Evolutionary conservation across 1,284 basidiomycete species (phyloP), one percentile per base, ranked within the genome.

Genomic region (Grifola frondosa): DNA sequence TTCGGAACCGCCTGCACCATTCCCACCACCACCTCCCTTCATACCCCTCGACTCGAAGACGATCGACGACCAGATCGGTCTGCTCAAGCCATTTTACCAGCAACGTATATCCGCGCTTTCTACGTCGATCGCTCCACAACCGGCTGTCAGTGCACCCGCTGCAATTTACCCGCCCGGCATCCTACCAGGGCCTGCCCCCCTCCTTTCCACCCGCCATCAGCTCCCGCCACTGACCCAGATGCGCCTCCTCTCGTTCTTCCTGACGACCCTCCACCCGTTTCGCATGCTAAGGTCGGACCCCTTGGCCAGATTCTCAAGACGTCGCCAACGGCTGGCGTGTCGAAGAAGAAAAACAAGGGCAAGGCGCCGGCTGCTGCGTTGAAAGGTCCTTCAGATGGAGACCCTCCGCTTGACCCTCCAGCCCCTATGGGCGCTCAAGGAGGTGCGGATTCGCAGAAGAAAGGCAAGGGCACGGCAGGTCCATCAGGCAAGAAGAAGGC

Each of bases 1-100:
- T 1, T 77, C 69, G n/a, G 87, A 91, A 57, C 92, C 88, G 11
- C 84, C 88, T 1, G 84, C 84, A 3, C 94, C 94, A 5, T 97
- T 86, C 60, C 85, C 90, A 0, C 86, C 85, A 0, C 95, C 95
- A 0, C 85, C 88, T 0, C 76, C 88, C 0, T 88, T 94, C 54
- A 63, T 91, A 3, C 80, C 81, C 1, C 73, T 97, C 53, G 78
- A 77, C 2, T 69, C 78, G 1, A 68, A 68, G 31, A 80, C 78
- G 35, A 71, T 90, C 54, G 80, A 88, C 15, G 69, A 80, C 13
- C 90, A 95, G 57, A 91, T 97, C 53, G 94, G 91, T 1, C 68
- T 98, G 21, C 77, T 98, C 53, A 87, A 80, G 49, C 64, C 77
- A 0, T 97, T 86, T 69, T 95, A 88, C 59, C 74, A 81, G 22